Evolutionary conservation across 169 alveolate species (phyloP).

Genomic region (Perkinsus marinus): DNA sequence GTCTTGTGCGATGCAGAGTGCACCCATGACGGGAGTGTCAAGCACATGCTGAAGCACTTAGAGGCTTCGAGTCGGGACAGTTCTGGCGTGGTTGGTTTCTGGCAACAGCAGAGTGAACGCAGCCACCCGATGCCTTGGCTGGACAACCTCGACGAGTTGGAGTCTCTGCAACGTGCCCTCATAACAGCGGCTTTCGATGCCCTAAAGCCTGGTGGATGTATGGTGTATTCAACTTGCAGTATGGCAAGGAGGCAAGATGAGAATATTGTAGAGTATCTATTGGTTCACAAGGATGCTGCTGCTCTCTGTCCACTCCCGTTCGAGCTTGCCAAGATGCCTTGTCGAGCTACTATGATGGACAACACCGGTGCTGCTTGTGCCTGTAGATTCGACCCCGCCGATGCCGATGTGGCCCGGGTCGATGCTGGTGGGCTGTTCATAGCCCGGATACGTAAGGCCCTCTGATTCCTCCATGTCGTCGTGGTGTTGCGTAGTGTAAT

Average conservation of each 20-base stretch:
- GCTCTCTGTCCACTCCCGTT: not conserved
- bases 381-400: not conserved
- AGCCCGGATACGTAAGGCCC: not conserved
- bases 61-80: not conserved
- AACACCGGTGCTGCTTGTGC: not conserved
- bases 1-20: constrained; percentile 3
- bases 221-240: not conserved
- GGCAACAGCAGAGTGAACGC: not conserved
- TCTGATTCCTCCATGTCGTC: too few species aligned
- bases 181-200: not conserved
- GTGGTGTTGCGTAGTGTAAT: too few species aligned
- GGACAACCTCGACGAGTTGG: not conserved
- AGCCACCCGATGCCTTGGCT: not conserved
- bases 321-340: not conserved
- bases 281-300: not conserved
- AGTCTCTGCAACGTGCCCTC: not conserved
- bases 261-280: not conserved
- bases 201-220: not conserved
- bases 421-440: not conserved
- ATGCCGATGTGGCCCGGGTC: not conserved
- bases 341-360: not conserved
- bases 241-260: not conserved
- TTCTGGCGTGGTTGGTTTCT: not conserved
- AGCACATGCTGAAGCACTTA: not conserved
- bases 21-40: constrained; percentile 2